phyloP scores from a whole-genome alignment of 768 basidiomycete species.

The Mycena leptocephala region DNA sequence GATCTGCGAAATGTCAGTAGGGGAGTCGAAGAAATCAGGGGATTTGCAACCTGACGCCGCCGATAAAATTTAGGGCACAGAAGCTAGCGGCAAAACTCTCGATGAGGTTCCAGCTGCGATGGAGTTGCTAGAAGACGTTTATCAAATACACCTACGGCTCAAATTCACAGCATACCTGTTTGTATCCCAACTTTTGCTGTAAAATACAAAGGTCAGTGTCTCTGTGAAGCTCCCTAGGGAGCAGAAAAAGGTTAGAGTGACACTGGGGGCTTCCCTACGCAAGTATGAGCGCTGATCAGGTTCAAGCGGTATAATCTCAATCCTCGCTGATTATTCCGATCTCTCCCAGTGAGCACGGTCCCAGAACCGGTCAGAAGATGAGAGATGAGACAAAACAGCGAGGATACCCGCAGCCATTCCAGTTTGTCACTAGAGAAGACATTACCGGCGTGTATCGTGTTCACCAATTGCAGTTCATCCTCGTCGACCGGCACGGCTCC shows the following conservation, averaged over 20 bases:
- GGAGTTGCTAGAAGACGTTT: conserved; percentile 74
- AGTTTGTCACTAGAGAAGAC: conserved; percentile 79
- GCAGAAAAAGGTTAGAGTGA: conserved; percentile 64
- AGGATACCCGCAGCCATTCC: conserved; percentile 95
- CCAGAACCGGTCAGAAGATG: conserved; percentile 37
- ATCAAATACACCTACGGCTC: conserved; percentile 8
- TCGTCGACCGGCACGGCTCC: conserved; percentile 47
- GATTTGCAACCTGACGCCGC: conserved; percentile 78
- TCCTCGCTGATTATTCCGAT: conserved; percentile 62
- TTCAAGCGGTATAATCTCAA: conserved; percentile 99
- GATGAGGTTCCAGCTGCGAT: conserved; percentile 87
- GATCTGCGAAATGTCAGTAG: conserved; percentile 61
- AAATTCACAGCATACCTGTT: conserved; percentile 68
- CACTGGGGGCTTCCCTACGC: conserved; percentile 97
- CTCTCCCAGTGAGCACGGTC: conserved; percentile 42
- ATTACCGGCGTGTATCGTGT: conserved; percentile 71
- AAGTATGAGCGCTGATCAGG: conserved; percentile 98
- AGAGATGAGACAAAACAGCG: conserved; percentile 49
- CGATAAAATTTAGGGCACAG: conserved; percentile 92
- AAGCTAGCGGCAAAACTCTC: conserved; percentile 94
- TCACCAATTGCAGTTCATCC: conserved; percentile 76
- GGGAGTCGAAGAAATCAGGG: not conserved
- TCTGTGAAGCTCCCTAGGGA: conserved; percentile 38
- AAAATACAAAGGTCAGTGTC: conserved; percentile 65
- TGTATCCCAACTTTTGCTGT: conserved; percentile 85